Evolutionary conservation across 176 grass and related monocot species (phyloP), one percentile per base, ranked within the genome.

Genomic region (Pharus latifolius): DNA sequence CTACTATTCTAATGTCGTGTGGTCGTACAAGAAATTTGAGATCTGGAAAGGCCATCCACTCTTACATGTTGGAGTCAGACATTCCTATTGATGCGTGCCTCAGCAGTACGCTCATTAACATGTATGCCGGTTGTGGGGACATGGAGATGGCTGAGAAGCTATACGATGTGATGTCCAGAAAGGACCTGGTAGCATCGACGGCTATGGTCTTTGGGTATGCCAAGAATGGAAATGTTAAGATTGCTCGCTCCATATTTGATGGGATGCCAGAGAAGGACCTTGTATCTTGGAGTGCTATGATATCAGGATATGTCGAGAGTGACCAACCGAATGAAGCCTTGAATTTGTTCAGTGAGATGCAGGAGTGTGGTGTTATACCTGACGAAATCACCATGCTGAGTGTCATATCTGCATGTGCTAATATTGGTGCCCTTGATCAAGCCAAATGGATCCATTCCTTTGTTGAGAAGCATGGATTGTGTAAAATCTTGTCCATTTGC

Each of bases 231-330:
- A 67, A 80, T 41, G 53, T 90, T 43, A 71, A 87, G 23, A 59
- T 71, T 78, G 86, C 89, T 41, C 86, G 79, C 32, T 80, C 43
- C 50, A 87, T 98, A 84, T 92, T 98, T 52, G 69, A 93, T 74
- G 65, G 37, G 63, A 88, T 98, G 94, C 46, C 72, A 56, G 53
- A 81, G 34, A 93, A 80, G 75, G 89, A 98, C 44, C 65, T 92
- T 7, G 78, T 98, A 48, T 93, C 74, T 72, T 98, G 94, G 89
- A 98, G 86, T 75, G 89, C 94, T 57, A 87, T 98, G 89, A 85
- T 98, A 74, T 78, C 87, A 53, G 89, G 75, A 38, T 90, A 98
- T 84, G 78, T 52, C 44, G 78, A 78, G 55, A 89, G 73, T 68
- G 80, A 83, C 40, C 80, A 77, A 20, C 83, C 89, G 7, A 62